Evolutionary conservation across 768 basidiomycete species (phyloP), one percentile per base, ranked within the genome.

Genomic region (Mycena chlorophos): DNA sequence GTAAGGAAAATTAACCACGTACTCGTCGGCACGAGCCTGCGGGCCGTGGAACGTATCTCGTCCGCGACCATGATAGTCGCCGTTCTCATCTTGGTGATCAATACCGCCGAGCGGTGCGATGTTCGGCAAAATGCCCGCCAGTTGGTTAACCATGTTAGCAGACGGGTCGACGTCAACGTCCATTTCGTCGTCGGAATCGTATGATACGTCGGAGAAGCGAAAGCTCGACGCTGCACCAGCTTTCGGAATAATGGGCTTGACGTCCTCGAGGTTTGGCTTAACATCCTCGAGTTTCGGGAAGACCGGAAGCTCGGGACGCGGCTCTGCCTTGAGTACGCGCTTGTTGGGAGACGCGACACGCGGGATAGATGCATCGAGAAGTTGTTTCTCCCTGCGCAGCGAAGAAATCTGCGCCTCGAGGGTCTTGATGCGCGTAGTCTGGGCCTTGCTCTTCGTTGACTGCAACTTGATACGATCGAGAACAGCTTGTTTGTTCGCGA

Each of bases 1-100:
- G 20, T 6, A 51, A 23, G 17, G 17, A 20, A 30, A 45, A 37
- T 43, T 47, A 25, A 71, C 78, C 31, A 66, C n/a, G n/a, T n/a
- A 84, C 84, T 85, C 83, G 52, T 80, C 77, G 10, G 75, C 71
- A 25, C 73, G 71, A 4, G 78, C 80, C 27, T 72, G 71, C 16
- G 81, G 80, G 0, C 79, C 80, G 2, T 59, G 55, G 60, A 76
- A 82, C 3, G 66, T 62, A 58, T 82, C 79, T n/a, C 70, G 67
- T 10, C 77, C 78, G 2, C 78, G 71, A 5, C 82, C 80, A 57
- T 76, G 69, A 55, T 71, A 82, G 51, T 81, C 73, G 1, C 79
- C 81, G 42, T 78, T 71, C 0, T 65, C 67, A 58, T 83, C 81
- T 25, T 63, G 66, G 20, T 69, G 54, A 31, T 78, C 72, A 6